Conservation (phyloP, 345 rosid genomes). For the Euphorbia peplus region DNA sequence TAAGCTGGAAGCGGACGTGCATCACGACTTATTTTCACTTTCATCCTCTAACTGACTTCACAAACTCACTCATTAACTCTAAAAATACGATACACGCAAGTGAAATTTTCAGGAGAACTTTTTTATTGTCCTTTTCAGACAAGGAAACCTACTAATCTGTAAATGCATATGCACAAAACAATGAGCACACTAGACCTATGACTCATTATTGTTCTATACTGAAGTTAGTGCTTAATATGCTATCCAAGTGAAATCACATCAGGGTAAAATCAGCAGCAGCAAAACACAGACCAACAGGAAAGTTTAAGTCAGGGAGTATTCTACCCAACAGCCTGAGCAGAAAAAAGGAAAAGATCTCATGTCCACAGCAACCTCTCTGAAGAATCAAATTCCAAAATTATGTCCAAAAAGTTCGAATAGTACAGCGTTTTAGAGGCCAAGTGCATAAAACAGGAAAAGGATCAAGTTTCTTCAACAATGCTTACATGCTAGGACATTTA, state of each 20-base stretch:
- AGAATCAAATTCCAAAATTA: not conserved
- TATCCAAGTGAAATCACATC: not conserved
- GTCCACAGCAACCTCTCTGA: not conserved
- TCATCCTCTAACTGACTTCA: not conserved
- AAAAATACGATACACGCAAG: not conserved
- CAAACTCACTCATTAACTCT: not conserved
- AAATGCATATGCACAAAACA: not conserved
- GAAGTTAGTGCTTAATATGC: not conserved
- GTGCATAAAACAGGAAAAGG: not conserved
- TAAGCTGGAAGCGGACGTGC: not conserved
- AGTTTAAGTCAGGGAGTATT: not conserved
- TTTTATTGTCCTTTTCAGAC: not conserved
- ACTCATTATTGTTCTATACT: not conserved
- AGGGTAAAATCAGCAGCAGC: not conserved
- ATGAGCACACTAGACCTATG: too few species aligned
- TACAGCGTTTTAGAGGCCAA: not conserved
- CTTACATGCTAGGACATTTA: not conserved
- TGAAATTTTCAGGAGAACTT: not conserved
- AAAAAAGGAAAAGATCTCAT: not conserved
- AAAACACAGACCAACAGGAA: conserved; percentile 3
- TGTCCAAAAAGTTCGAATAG: not conserved
- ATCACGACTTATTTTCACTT: not conserved
- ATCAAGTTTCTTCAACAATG: not conserved
- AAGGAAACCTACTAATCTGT: not conserved
- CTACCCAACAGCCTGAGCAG: conserved; percentile 4